Evolutionary conservation across 208 protist species (phyloP).

Genomic region (Trypanosoma vivax): DNA sequence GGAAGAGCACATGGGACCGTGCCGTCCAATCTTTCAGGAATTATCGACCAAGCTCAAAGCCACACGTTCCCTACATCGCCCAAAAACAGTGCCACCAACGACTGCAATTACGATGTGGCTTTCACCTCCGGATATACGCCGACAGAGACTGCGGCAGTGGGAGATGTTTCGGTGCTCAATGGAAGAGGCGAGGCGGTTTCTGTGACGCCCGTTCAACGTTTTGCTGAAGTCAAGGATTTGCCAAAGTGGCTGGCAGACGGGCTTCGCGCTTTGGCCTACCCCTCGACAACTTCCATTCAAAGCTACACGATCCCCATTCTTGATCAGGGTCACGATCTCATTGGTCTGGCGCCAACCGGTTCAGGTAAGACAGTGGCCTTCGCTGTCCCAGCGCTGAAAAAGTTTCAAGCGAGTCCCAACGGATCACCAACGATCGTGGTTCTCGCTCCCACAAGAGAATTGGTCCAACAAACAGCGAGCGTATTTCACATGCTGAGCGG

Average conservation of each 20-base stretch:
- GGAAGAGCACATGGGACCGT: no score
- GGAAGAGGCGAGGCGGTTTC: conserved; percentile 29
- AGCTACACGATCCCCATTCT: conserved; percentile 81
- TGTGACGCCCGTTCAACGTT: conserved; percentile 53
- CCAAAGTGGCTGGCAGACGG: conserved; percentile 66
- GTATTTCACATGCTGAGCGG: conserved; percentile 77
- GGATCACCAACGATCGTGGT: conserved; percentile 90
- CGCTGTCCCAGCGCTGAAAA: conserved; percentile 90
- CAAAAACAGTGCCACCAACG: no score
- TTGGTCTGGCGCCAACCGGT: conserved; percentile 96
- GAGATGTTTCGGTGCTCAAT: conserved; percentile 60
- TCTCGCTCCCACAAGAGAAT: conserved; percentile 97
- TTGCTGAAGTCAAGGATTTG: conserved; percentile 39
- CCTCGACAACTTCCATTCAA: conserved; percentile 83
- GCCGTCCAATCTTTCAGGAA: no score
- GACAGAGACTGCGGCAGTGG: not conserved
- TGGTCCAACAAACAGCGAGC: conserved; percentile 97
- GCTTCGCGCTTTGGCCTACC: conserved; percentile 43
- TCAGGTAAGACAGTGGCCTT: conserved; percentile 99
- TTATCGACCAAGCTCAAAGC: no score
- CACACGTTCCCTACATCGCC: no score
- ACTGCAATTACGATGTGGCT: no score
- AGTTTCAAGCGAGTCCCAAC: conserved; percentile 33
- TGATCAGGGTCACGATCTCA: conserved; percentile 89
- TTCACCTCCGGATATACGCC: no score